Conservation (phyloP, 495 filamentous ascomycete species). For the Aspergillus panamensis region DNA sequence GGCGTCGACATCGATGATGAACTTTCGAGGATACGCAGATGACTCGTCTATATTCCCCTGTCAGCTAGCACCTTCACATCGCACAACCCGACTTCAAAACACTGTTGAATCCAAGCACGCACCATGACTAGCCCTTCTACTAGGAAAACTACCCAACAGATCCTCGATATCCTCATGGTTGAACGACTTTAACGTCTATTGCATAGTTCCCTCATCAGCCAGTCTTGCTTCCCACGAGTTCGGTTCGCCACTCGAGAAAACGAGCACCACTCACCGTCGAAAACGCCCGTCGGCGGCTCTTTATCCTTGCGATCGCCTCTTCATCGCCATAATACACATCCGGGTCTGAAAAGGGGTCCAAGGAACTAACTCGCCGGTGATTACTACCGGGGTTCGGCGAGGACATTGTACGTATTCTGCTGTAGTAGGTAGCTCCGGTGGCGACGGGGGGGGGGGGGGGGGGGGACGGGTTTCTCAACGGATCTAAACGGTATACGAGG, state of each 20-base stretch:
- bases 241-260: background rate
- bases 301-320: slow-evolving; percentile 32
- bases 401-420: slow-evolving; percentile 29
- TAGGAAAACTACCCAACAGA: slow-evolving; percentile 33
- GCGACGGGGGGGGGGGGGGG: no score
- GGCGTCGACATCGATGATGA: slow-evolving; percentile 72
- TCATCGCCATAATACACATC: slow-evolving; percentile 51
- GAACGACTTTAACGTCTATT: slow-evolving; percentile 38
- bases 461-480: no score
- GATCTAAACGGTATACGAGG: no score
- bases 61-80: slow-evolving; percentile 11
- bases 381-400: slow-evolving; percentile 26
- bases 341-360: slow-evolving; percentile 47
- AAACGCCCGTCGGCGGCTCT: slow-evolving; percentile 42
- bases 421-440: background rate
- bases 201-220: background rate
- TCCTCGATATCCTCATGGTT: slow-evolving; percentile 37
- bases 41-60: slow-evolving; percentile 44
- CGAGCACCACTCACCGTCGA: slow-evolving; percentile 44
- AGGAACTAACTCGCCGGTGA: slow-evolving; percentile 29
- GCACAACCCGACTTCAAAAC: background rate
- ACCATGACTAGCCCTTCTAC: slow-evolving; percentile 48
- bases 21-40: slow-evolving; percentile 55
- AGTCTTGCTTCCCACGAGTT: slow-evolving; percentile 10
- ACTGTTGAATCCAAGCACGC: slow-evolving; percentile 15